A percentile compares a stretch with the other conserved stretches of the same genome.
These are phyloP conservation scores for Suillus subluteus DNA, from an alignment of 768 basidiomycete genomes.

Conservation along the genomic window DNA sequence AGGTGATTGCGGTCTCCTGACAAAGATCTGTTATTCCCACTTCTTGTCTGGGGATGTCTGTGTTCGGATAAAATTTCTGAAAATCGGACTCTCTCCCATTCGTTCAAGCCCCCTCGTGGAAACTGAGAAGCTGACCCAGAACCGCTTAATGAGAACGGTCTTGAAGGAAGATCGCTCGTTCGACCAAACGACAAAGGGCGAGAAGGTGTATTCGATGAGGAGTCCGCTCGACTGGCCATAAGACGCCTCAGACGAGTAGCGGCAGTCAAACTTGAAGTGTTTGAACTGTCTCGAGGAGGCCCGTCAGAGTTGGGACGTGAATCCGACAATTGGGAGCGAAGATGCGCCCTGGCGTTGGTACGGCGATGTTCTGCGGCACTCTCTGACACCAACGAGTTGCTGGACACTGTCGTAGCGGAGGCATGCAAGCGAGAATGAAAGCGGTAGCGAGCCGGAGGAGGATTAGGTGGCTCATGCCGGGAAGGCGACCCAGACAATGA, in stretches of 20 bases:
- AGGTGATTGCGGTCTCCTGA: not conserved
- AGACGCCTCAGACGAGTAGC: conserved; percentile 10
- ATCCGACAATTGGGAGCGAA: conserved; percentile 25
- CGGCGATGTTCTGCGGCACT: conserved; percentile 47
- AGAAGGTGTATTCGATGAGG: not conserved
- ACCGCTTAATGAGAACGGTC: not conserved
- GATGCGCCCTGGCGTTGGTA: conserved; percentile 39
- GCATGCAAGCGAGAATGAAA: conserved; percentile 22
- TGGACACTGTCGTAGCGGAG: conserved; percentile 31
- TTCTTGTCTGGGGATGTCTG: conserved; percentile 5
- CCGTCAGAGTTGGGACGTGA: conserved; percentile 29
- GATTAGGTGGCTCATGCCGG: not conserved
- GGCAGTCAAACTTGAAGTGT: not conserved
- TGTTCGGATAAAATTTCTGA: conserved; percentile 1
- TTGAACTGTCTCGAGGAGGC: conserved; percentile 10
- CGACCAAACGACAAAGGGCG: not conserved
- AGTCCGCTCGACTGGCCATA: not conserved
- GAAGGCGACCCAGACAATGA: conserved; percentile 7
- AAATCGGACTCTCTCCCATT: conserved; percentile 4
- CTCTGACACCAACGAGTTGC: conserved; percentile 47
- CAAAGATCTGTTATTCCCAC: not conserved
- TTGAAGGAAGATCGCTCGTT: not conserved
- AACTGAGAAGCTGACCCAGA: not conserved
- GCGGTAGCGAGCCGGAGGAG: conserved; percentile 5
- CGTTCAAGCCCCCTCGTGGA: conserved; percentile 6